phyloP scores from a whole-genome alignment of 2,329 filamentous ascomycete species.

The Fusarium piperis region DNA sequence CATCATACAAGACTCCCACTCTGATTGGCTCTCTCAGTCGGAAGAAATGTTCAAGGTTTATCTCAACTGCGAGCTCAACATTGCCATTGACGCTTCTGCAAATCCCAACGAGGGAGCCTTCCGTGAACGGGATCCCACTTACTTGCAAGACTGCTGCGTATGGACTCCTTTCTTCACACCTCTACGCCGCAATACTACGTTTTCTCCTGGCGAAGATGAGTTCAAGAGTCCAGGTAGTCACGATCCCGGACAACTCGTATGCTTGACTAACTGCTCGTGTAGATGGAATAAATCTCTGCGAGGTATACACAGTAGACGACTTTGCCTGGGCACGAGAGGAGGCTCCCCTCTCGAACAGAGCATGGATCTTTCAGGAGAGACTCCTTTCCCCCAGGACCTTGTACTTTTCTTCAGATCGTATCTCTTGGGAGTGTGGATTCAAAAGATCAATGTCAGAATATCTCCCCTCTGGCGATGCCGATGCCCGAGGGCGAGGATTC shows the following conservation, averaged over 20 bases:
- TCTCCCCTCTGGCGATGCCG: background rate
- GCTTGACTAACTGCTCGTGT: background rate
- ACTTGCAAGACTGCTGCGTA: background rate
- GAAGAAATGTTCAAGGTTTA: conserved; percentile 5
- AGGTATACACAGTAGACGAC: background rate
- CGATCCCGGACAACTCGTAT: background rate
- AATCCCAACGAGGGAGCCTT: conserved; percentile 8
- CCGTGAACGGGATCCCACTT: background rate
- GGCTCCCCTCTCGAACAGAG: background rate
- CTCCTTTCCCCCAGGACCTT: conserved; percentile 6
- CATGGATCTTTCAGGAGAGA: conserved; percentile 6
- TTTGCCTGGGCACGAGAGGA: background rate
- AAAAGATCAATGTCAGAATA: background rate
- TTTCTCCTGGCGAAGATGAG: background rate
- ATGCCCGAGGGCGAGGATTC: background rate
- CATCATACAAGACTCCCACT: conserved; percentile 3
- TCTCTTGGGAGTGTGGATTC: conserved; percentile 1
- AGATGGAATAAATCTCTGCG: background rate
- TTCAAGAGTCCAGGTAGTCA: background rate
- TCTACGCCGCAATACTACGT: background rate
- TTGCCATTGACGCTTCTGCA: background rate
- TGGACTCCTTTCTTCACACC: background rate
- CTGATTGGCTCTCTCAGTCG: conserved; percentile 2
- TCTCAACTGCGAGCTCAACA: conserved; percentile 9
- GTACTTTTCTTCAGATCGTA: background rate